A percentile compares a stretch with the other conserved stretches of the same genome.
These are phyloP conservation scores for Sporisorium iseilematis-ciliati DNA, from an alignment of 1,284 basidiomycete genomes.

Conservation along the genomic window DNA sequence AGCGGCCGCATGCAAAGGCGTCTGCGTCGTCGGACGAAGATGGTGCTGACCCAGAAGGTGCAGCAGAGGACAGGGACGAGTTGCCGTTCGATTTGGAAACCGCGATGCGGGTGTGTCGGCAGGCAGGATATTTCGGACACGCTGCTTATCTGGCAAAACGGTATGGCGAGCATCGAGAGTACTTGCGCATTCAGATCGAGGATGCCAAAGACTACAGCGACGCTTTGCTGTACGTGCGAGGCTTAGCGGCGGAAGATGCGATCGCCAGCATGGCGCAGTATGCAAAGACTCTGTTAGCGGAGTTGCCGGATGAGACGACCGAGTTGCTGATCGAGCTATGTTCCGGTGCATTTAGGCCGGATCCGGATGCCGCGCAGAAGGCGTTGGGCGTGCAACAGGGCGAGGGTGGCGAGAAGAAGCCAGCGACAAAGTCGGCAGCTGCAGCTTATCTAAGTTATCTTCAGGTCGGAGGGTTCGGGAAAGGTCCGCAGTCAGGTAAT, in stretches of 20 bases:
- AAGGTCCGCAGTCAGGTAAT: neutral
- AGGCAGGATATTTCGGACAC: conserved; percentile 95
- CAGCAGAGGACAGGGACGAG: conserved; percentile 73
- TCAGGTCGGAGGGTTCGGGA: conserved; percentile 51
- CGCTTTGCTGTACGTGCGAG: conserved; percentile 83
- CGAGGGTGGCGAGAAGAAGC: conserved; percentile 7
- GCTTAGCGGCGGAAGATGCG: conserved; percentile 78
- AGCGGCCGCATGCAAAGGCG: conserved; percentile 67
- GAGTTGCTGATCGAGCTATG: conserved; percentile 91
- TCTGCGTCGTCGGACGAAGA: conserved; percentile 21
- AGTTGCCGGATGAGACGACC: conserved; percentile 87
- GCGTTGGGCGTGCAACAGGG: conserved; percentile 1
- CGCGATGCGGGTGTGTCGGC: conserved; percentile 93
- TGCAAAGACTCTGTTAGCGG: conserved; percentile 76
- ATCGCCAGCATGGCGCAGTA: conserved; percentile 66
- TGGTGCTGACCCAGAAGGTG: conserved; percentile 68
- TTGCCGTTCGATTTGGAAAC: conserved; percentile 96
- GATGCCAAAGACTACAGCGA: conserved; percentile 86
- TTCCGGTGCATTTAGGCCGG: conserved; percentile 74
- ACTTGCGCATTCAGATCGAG: conserved; percentile 92
- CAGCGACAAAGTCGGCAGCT: conserved; percentile 24
- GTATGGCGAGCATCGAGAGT: conserved; percentile 91
- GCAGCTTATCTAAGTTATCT: conserved; percentile 56
- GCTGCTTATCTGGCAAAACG: conserved; percentile 93
- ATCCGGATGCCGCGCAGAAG: conserved; percentile 16